phyloP scores from a whole-genome alignment of 371 early-diverging fungal species.

The Mucor irregularis region DNA sequence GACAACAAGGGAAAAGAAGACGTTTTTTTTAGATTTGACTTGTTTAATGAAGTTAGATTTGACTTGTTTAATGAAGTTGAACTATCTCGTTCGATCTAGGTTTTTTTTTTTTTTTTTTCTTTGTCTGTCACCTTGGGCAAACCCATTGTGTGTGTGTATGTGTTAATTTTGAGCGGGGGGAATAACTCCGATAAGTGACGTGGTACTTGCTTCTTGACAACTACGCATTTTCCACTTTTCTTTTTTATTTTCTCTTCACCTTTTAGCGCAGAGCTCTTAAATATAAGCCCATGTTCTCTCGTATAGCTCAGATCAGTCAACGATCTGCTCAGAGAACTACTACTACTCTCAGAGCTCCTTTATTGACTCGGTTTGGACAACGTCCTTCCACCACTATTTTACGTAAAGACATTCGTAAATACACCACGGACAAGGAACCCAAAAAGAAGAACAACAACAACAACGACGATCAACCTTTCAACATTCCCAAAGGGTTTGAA shows the following conservation, averaged over 20 bases:
- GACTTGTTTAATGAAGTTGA: no score
- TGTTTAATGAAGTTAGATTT: no score
- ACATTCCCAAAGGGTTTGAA: slow-evolving; percentile 48
- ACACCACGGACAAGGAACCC: slow-evolving; percentile 28
- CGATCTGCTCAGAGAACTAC: slow-evolving; percentile 6
- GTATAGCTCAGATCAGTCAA: slow-evolving; percentile 18
- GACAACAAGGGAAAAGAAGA: no score
- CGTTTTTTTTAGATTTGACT: no score
- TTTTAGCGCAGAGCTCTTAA: no score
- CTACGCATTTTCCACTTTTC: slow-evolving; percentile 1
- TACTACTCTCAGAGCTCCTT: slow-evolving; percentile 5
- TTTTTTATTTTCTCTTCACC: not conserved
- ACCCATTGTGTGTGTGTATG: no score
- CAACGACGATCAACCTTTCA: slow-evolving; percentile 26
- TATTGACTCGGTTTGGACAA: not conserved
- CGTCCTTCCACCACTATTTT: slow-evolving; percentile 11
- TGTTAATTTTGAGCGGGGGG: no score
- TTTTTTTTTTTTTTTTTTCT: not conserved
- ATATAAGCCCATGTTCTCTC: slow-evolving; percentile 28
- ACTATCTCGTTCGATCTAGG: no score
- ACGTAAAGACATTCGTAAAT: slow-evolving; percentile 24
- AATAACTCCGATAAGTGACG: slow-evolving; percentile 15
- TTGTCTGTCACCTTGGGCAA: not conserved
- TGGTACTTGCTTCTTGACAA: not conserved
- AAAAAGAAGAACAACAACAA: no score